These are phyloP conservation scores for Fermentozyma sake DNA, from an alignment of 1,139 yeast species.

Conservation along the genomic window DNA sequence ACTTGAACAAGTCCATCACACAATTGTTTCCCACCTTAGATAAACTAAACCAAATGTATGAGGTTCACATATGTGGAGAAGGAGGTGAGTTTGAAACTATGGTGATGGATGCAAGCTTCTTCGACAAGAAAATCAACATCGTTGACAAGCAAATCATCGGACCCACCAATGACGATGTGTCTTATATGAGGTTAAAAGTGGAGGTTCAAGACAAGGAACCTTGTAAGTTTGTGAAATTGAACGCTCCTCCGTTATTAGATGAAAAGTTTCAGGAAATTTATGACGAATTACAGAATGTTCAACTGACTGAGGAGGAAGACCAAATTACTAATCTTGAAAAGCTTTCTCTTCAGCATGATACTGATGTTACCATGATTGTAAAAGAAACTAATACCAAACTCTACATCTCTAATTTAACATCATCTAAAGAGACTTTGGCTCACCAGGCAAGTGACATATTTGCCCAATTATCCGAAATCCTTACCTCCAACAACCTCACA, in stretches of 20 bases:
- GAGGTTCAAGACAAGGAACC: constrained; percentile 32
- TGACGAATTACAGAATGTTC: constrained; percentile 6
- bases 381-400: constrained; percentile 26
- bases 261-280: constrained; percentile 43
- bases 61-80: constrained; percentile 94
- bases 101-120: constrained; percentile 86
- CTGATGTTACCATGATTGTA: too few species aligned
- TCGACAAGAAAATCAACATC: constrained; percentile 51
- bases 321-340: constrained; percentile 2
- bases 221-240: constrained; percentile 20
- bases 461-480: constrained; percentile 26
- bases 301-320: not conserved
- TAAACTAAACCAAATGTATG: constrained; percentile 58
- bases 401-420: constrained; percentile 50
- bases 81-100: constrained; percentile 97
- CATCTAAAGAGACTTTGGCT: constrained; percentile 17
- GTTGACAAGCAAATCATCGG: constrained; percentile 37
- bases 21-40: constrained; percentile 58
- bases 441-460: constrained; percentile 50
- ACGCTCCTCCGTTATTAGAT: constrained; percentile 42
- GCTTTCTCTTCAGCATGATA: too few species aligned
- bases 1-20: constrained; percentile 64
- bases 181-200: constrained; percentile 51
- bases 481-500: constrained; percentile 22
- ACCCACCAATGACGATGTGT: constrained; percentile 58